Evolutionary conservation across 2,329 filamentous ascomycete species (phyloP), one percentile per base, ranked within the genome.

Genomic region (Calonectria pseudoturangicola): DNA sequence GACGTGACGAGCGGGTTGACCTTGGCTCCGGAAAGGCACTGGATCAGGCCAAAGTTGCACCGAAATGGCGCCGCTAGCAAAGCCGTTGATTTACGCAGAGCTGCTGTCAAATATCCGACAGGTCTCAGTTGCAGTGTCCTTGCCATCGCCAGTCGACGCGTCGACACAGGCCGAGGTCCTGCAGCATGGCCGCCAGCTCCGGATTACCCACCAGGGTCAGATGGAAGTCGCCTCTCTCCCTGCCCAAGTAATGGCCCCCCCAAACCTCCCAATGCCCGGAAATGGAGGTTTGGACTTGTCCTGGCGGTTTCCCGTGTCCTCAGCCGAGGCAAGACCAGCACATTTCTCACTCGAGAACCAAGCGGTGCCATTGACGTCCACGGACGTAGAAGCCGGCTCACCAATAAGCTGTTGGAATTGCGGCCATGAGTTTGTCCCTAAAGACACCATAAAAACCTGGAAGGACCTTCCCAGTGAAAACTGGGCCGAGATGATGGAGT

Each of bases 401-500:
- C 70, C 81, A 18, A 80, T 93, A 77, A 68, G 76, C 33, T 88
- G 88, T 78, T 83, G 87, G 71, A 66, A 76, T 74, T 88, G 87
- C 82, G 64, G 75, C 54, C 71, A 80, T 18, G 72, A 66, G 2
- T 72, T 91, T 21, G 83, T 91, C 15, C 48, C 78, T 0, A 68
- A 78, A 3, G 84, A 82, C 9, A 77, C 65, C 4, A 86, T 91
- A 9, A 85, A 83, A 47, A 83, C 85, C 45, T 99, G 97, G 96
- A 98, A 96, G 84, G 95, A 99, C 81, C 86, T 99, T 21, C 97
- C 97, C 0, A 98, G 95, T 81, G 95, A 98, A 79, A 96, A 98
- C 80, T 99, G 97, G 97, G 97, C 97, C 0, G 97, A 99, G 85
- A 98, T 99, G 96, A 99, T 99, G 97, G 97, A 99, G 83, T 98